Evolutionary conservation across 306 rosid species (phyloP).

Genomic region (Ormosia semicastrata): DNA sequence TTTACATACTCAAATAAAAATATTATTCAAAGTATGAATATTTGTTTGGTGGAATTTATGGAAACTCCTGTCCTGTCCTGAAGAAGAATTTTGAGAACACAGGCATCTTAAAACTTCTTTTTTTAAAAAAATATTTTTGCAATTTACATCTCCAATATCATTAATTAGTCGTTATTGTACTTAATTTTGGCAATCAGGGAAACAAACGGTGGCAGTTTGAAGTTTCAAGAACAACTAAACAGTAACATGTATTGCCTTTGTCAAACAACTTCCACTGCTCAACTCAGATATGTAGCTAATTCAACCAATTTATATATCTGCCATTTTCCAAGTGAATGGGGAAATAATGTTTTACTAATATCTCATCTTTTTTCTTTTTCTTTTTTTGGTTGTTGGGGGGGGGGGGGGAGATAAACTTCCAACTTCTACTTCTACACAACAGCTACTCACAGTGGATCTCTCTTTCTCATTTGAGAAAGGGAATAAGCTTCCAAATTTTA

Average conservation of each 20-base stretch:
- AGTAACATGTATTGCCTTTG: neutral
- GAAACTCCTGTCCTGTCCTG: neutral
- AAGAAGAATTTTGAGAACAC: neutral
- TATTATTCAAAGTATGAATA: neutral
- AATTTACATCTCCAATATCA: neutral
- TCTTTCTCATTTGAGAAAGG: neutral
- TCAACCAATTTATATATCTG: neutral
- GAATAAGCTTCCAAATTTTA: neutral
- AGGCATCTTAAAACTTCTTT: neutral
- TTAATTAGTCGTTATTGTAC: neutral
- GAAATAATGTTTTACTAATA: constrained; percentile 13
- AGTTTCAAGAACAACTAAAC: neutral
- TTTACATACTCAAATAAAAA: neutral
- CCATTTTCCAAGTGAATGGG: constrained; percentile 11
- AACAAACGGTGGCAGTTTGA: neutral
- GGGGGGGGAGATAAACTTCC: neutral
- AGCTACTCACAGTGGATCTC: neutral
- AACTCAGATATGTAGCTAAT: constrained; percentile 5
- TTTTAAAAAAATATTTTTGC: neutral
- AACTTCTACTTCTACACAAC: neutral
- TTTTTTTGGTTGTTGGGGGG: neutral
- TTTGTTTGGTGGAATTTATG: neutral
- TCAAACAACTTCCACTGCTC: constrained; percentile 7
- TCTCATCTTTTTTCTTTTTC: neutral
- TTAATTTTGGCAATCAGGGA: neutral